A percentile compares a stretch with the other conserved stretches of the same genome.
These are phyloP conservation scores for Cystofilobasidium ferigula DNA, from an alignment of 768 basidiomycete genomes.

Conservation along the genomic window DNA sequence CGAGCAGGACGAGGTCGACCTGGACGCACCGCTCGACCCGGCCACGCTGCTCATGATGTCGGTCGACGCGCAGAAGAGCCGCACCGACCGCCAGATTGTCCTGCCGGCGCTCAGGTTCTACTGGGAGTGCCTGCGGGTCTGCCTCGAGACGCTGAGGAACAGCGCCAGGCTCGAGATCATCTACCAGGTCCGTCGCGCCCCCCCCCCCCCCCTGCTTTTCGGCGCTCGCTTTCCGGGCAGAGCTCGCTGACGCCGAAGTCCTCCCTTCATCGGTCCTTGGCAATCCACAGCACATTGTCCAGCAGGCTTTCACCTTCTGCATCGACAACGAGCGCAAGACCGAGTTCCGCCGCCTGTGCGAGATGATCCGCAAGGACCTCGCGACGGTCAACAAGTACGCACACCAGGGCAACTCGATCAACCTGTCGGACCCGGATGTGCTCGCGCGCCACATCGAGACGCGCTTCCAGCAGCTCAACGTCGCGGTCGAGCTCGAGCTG, in stretches of 20 bases:
- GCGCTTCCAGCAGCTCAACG: constrained; percentile 89
- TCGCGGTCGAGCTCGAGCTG: constrained; percentile 91
- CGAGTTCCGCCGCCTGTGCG: constrained; percentile 92
- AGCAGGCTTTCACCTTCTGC: constrained; percentile 96
- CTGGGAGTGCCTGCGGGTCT: constrained; percentile 97
- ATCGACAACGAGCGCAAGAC: constrained; percentile 84
- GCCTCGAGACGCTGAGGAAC: constrained; percentile 88
- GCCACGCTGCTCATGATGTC: constrained; percentile 26
- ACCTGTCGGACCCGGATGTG: constrained; percentile 86
- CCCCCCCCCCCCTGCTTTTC: background rate
- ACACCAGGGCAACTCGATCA: constrained; percentile 86
- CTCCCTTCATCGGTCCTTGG: background rate
- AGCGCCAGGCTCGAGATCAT: constrained; percentile 83
- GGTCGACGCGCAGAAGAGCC: constrained; percentile 55
- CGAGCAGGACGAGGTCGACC: constrained; percentile 43
- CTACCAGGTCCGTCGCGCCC: constrained; percentile 63
- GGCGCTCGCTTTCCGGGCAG: too few species aligned
- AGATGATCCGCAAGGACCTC: constrained; percentile 88
- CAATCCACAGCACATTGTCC: constrained; percentile 65
- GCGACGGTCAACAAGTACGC: constrained; percentile 90
- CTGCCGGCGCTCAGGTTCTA: constrained; percentile 96
- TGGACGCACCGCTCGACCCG: constrained; percentile 26
- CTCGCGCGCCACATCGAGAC: constrained; percentile 93
- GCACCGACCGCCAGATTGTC: constrained; percentile 86
- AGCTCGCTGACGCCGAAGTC: background rate